Base-by-base conservation (phyloP, 2,329 filamentous ascomycete genomes). In the Fusarium nelsonii region DNA sequence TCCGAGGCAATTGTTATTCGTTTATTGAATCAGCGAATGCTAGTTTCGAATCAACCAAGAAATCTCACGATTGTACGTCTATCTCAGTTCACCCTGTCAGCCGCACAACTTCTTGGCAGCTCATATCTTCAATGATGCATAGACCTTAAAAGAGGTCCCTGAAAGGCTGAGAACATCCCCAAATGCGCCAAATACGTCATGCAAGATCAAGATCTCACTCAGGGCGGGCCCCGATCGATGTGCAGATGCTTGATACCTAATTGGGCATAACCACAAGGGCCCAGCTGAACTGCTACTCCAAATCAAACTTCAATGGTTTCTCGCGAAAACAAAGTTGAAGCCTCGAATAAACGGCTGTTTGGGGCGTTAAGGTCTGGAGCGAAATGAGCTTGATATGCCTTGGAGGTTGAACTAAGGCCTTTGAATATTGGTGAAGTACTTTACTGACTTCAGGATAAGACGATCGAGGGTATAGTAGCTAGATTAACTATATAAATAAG, bases 121-220 rank as follows among this genome's bases (percentile, higher is more conserved):
- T 46, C 40, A 41, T 48, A 30, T 43, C 41, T 51, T 72, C 67
- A 52, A 72, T 72, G 69, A 72, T 72, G 70, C 69, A 67, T 49
- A 69, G 60, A 69, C 33, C 32, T 26, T 23, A 23, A 15, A 10
- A 39, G 18, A 14, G 16, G 32, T 34, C 40, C 51, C 23, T 18
- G 33, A 37, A 50, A 50, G 46, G 33, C 23, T 50, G 33, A 37
- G 23, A 28, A 28, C 18, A 50, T 28, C 33, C 33, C 26, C 32
- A 37, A 45, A 36, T 64, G 70, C 45, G 32, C 39, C 26, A 41
- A 32, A 34, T 65, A 72, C 70, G 70, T 72, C 70, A 72, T 50
- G 33, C 20, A n/a, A 37, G 16, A 34, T 66, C 30, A 55, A 57
- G 59, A 69, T 69, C 50, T 65, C 11, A 15, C 54, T 37, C 20